Percentiles rank a stretch among this genome's conserved stretches.
phyloP scores from a whole-genome alignment of 768 basidiomycete genomes.

The Lentinula detonsa region DNA sequence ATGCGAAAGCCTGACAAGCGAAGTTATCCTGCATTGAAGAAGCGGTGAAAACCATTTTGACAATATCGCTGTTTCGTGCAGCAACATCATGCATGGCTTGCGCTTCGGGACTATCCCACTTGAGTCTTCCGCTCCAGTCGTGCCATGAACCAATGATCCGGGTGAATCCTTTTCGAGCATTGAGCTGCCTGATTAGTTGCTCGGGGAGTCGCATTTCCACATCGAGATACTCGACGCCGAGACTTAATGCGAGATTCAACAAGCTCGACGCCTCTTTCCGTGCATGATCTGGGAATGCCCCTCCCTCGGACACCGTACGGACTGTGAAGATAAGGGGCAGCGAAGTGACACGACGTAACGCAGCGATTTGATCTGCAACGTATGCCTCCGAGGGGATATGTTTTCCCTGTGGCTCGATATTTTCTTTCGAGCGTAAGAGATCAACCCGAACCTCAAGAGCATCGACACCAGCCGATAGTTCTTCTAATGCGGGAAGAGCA shows the following conservation, averaged over 20 bases:
- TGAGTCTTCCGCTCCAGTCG: slow-evolving; percentile 82
- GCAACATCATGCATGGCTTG: slow-evolving; percentile 68
- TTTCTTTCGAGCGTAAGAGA: slow-evolving; percentile 52
- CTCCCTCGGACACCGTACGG: slow-evolving; percentile 83
- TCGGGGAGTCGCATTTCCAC: slow-evolving; percentile 78
- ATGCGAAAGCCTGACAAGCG: slow-evolving; percentile 65
- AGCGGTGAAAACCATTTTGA: slow-evolving; percentile 92
- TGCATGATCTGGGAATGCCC: slow-evolving; percentile 79
- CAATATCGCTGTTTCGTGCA: slow-evolving; percentile 69
- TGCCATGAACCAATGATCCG: slow-evolving; percentile 92
- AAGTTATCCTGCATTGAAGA: slow-evolving; percentile 72
- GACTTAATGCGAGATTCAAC: slow-evolving; percentile 68
- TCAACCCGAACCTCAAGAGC: slow-evolving; percentile 95
- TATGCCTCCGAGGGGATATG: slow-evolving; percentile 64
- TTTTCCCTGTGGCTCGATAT: slow-evolving; percentile 39
- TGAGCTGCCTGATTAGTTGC: slow-evolving; percentile 52
- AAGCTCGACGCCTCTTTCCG: slow-evolving; percentile 69
- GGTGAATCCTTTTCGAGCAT: slow-evolving; percentile 59
- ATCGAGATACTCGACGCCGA: slow-evolving; percentile 91
- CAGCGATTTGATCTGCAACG: slow-evolving; percentile 75
- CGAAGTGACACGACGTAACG: slow-evolving; percentile 66
- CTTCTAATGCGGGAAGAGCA: slow-evolving; percentile 61
- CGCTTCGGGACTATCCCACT: slow-evolving; percentile 68
- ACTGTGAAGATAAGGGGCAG: slow-evolving; percentile 93
- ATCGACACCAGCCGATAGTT: slow-evolving; percentile 78